Base-by-base conservation (phyloP, 2,329 filamentous ascomycete species). In the Cladophialophora yegresii region DNA sequence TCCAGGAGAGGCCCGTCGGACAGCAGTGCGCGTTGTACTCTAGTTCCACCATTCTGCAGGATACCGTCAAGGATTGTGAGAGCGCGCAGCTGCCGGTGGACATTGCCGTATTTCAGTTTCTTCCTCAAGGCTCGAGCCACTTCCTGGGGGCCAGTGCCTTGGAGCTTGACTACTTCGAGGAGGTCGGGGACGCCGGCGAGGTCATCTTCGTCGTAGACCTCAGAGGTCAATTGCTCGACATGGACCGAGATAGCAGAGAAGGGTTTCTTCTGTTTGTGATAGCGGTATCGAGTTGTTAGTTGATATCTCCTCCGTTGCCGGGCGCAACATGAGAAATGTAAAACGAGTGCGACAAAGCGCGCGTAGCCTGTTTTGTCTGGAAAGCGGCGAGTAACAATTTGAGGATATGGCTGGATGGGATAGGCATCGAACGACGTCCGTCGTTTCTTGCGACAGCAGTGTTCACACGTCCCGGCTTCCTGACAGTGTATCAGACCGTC, bases 81-180 rank as follows among this genome's bases (percentile, higher is more conserved):
- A 40, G 95, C 90, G 65, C 95, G 87, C 36, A 98, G 83, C 77
- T 99, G 95, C 56, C 92, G 89, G 77, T 98, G 93, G n/a, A 91
- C 84, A 73, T 87, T 96, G 72, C 95, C 95, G 78, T 99, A 98
- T 81, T 99, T 99, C 84, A 99, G 86, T 82, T 98, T 98, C 85
- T 99, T 99, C 66, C 95, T 87, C 72, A 99, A 85, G 54, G 95
- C 93, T 74, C 95, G 87, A 60, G 93, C 92, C 64, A 93, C 93
- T 81, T 99, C 95, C 12, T 87, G 85, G 1, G 95, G 92, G 0
- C 95, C 95, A 6, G 90, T 90, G 28, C 85, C 84, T 78, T 99
- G 95, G 64, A 99, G 87, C 70, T 90, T 89, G 75, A 99, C 91
- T 62, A 95, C 92, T 77, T 99, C 95, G 68, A 98, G 91, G 26